Evolutionary conservation across 139 green algal species (phyloP).

Genomic region (Edaphochlamys debaryana): DNA sequence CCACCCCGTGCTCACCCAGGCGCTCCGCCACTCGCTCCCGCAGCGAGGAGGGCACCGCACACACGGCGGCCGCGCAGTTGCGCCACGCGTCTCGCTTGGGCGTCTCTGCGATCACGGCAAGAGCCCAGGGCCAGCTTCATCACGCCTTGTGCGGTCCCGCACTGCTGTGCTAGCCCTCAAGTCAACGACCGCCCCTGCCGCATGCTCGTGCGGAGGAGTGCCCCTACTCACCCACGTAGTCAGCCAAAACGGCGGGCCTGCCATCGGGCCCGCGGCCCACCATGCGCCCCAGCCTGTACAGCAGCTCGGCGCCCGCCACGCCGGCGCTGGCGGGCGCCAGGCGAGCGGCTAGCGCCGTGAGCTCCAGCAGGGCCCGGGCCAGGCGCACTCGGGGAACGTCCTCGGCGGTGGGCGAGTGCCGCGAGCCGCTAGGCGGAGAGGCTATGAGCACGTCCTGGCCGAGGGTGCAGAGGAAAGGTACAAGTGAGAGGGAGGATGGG

Average conservation of each 20-base stretch:
- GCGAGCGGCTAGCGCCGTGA: slow-evolving; percentile 20
- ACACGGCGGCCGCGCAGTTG: slow-evolving; percentile 30
- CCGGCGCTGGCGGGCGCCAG: slow-evolving; percentile 12
- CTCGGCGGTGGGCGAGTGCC: slow-evolving; percentile 15
- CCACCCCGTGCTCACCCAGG: no score
- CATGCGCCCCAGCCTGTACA: slow-evolving; percentile 32
- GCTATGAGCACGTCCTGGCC: not conserved
- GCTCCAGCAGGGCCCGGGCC: slow-evolving; percentile 27
- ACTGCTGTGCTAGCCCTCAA: not conserved
- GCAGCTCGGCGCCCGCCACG: slow-evolving; percentile 13
- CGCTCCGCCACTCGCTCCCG: slow-evolving; percentile 26
- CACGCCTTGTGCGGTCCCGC: no score
- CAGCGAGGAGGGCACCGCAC: slow-evolving; percentile 14
- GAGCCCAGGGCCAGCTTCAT: not conserved
- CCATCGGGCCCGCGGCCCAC: not conserved
- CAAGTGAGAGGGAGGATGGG: no score
- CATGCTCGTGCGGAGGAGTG: no score
- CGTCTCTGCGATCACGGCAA: slow-evolving; percentile 18
- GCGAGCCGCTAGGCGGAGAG: no score
- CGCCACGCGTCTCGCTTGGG: slow-evolving; percentile 41
- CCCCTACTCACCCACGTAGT: slow-evolving; percentile 26
- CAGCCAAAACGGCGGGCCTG: not conserved
- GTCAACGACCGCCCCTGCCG: not conserved
- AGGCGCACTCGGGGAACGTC: slow-evolving; percentile 39
- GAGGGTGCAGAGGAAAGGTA: not conserved